phyloP scores from a whole-genome alignment of 2,329 filamentous ascomycete genomes.

The Chaetomium sp. region DNA sequence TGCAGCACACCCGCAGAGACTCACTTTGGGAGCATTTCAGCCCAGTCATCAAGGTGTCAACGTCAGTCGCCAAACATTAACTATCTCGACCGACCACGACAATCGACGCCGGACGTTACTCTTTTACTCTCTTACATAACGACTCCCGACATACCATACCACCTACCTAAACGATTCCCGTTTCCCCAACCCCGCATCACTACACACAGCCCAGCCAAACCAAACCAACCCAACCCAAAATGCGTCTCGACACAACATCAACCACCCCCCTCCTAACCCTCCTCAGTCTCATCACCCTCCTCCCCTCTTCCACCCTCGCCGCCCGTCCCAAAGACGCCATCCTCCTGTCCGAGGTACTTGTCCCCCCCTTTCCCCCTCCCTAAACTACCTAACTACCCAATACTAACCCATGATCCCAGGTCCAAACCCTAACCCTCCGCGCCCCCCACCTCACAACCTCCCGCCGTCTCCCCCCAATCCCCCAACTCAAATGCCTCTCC shows the following conservation, averaged over 20 bases:
- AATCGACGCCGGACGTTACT: too few relatives aligned
- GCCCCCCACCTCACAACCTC: neutral
- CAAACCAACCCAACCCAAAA: neutral
- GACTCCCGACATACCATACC: too few relatives aligned
- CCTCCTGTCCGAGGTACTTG: slow-evolving; percentile 55
- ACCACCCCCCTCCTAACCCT: neutral
- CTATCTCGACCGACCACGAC: too few relatives aligned
- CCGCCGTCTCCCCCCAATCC: slow-evolving; percentile 68
- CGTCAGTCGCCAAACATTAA: too few relatives aligned
- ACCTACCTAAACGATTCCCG: too few relatives aligned
- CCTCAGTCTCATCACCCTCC: slow-evolving; percentile 4
- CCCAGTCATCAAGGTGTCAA: too few relatives aligned
- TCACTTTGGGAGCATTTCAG: too few relatives aligned
- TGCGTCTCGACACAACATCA: slow-evolving; percentile 1
- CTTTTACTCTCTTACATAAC: too few relatives aligned
- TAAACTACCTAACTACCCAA: neutral
- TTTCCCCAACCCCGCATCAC: too few relatives aligned
- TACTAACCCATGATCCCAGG: neutral
- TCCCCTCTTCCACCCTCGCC: slow-evolving; percentile 6
- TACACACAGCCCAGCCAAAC: too few relatives aligned
- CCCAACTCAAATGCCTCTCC: slow-evolving; percentile 72
- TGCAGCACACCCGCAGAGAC: too few relatives aligned
- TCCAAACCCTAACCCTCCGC: neutral
- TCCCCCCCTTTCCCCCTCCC: slow-evolving; percentile 26
- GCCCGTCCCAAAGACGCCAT: slow-evolving; percentile 45